A percentile compares a stretch with the other conserved stretches of the same genome.
These are phyloP conservation scores for Apophysomyces elegans DNA, from an alignment of 371 early-diverging fungal genomes.

Conservation along the genomic window DNA sequence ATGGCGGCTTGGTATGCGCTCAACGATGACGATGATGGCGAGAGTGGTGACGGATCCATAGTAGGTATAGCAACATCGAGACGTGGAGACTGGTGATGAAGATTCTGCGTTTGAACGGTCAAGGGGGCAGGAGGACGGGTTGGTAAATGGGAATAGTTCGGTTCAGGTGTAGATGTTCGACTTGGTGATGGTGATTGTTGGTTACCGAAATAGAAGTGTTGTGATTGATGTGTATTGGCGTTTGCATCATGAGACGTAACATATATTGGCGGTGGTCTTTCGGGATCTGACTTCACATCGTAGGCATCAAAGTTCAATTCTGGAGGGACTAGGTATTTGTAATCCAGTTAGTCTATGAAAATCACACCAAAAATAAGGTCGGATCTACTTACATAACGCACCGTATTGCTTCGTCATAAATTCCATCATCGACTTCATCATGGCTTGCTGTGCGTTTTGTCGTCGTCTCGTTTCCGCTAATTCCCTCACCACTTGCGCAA, in stretches of 20 bases:
- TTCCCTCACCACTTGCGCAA: slow-evolving; percentile 65
- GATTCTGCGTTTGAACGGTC: slow-evolving; percentile 26
- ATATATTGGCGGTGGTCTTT: slow-evolving; percentile 60
- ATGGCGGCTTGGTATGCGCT: slow-evolving; percentile 22
- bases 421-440: slow-evolving; percentile 57
- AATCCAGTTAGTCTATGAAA: neutral
- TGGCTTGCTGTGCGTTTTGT: slow-evolving; percentile 58
- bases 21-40: slow-evolving; percentile 15
- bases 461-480: slow-evolving; percentile 65
- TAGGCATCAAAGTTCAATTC: slow-evolving; percentile 43
- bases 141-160: slow-evolving; percentile 4
- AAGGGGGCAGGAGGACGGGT: slow-evolving; percentile 16
- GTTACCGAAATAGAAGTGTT: slow-evolving; percentile 4
- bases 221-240: slow-evolving; percentile 6
- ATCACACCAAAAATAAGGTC: neutral
- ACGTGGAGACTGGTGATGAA: slow-evolving; percentile 11
- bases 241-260: slow-evolving; percentile 55
- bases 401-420: slow-evolving; percentile 44
- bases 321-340: slow-evolving; percentile 28
- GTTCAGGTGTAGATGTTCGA: slow-evolving; percentile 6
- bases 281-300: slow-evolving; percentile 49
- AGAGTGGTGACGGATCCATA: slow-evolving; percentile 15
- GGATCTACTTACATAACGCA: slow-evolving; percentile 30
- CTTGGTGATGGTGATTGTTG: slow-evolving; percentile 17
- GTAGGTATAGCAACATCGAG: slow-evolving; percentile 8